Evolutionary conservation across 768 basidiomycete species (phyloP), one percentile per base, ranked within the genome.

Genomic region (Boletus pseudo-olivaceus): DNA sequence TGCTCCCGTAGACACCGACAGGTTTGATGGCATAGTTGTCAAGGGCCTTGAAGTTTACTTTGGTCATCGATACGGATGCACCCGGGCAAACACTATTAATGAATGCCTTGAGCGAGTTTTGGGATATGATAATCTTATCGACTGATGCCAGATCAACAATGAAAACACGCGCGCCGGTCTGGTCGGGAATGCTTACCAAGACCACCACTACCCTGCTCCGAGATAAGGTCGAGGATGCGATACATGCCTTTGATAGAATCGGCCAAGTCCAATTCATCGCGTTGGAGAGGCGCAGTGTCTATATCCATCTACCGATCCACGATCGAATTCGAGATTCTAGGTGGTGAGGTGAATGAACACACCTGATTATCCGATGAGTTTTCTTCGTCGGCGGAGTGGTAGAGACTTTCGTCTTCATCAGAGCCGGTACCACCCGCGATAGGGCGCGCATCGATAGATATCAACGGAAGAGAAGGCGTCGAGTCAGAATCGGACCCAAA

Each of bases 71-170:
- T 1, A 60, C 55, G 59, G 82, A 85, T 5, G 84, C 76, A 1
- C 79, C 77, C 0, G 83, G 81, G 38, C 61, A 72, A 9, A 83
- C 43, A 17, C 61, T 62, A 47, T 84, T 80, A 59, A 82, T 75
- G 47, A 85, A 76, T 3, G 68, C 56, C 54, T 70, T 67, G 12
- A 85, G 67, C 3, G 80, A 77, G 3, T 75, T 68, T 62, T 83
- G 81, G 2, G 73, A 71, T 29, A 86, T 85, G 64, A 85, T 78
- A 32, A 85, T 76, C 61, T 86, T 85, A 59, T 84, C 82, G 37
- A 83, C 83, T 83, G 55, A 48, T 46, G 17, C 29, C n/a, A 47
- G 9, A 48, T n/a, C 17, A 23, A 47, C 14, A 1, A 34, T 53
- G 10, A 33, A 10, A 37, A 33, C 9, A 34, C 15, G 6, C 5